Conservation (phyloP, 352 stramenopile genomes). For the Phytopythium sindhum region DNA sequence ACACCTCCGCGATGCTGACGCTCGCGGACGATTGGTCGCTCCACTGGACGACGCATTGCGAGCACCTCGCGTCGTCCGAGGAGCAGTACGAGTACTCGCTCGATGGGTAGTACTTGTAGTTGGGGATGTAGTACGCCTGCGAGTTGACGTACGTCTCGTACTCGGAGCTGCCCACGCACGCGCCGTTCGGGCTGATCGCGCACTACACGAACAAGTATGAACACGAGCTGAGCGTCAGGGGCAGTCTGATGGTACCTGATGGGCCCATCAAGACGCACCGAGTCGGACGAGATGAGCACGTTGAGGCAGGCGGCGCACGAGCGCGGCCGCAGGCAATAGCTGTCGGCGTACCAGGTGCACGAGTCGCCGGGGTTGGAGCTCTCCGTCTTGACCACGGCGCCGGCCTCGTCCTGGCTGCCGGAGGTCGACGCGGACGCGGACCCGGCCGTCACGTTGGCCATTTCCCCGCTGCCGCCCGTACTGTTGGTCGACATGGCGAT, state of each 20-base stretch:
- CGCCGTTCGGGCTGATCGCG: conserved; percentile 25
- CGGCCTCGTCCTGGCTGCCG: background rate
- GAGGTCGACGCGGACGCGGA: conserved; percentile 2
- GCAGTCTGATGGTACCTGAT: too few relatives aligned
- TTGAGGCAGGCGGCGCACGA: conserved; percentile 33
- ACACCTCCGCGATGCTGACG: conserved; percentile 18
- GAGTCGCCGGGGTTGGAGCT: conserved; percentile 26
- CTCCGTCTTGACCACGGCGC: conserved; percentile 11
- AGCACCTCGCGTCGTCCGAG: conserved; percentile 25
- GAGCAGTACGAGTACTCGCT: conserved; percentile 39
- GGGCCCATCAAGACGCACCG: background rate
- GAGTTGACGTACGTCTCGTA: conserved; percentile 23
- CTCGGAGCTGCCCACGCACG: conserved; percentile 27
- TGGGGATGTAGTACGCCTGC: conserved; percentile 22
- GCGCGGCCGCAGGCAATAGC: conserved; percentile 17
- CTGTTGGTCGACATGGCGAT: conserved; percentile 1
- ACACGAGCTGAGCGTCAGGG: too few relatives aligned
- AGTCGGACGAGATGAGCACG: conserved; percentile 15
- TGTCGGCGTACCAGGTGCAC: conserved; percentile 29
- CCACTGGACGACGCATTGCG: conserved; percentile 26
- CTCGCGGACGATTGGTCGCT: conserved; percentile 20
- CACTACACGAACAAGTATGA: conserved; percentile 15
- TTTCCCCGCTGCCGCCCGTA: background rate
- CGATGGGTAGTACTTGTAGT: conserved; percentile 24
- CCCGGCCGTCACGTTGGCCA: background rate